Evolutionary conservation across 164 flowering plant species (phyloP).

Genomic region (Umbellularia californica): DNA sequence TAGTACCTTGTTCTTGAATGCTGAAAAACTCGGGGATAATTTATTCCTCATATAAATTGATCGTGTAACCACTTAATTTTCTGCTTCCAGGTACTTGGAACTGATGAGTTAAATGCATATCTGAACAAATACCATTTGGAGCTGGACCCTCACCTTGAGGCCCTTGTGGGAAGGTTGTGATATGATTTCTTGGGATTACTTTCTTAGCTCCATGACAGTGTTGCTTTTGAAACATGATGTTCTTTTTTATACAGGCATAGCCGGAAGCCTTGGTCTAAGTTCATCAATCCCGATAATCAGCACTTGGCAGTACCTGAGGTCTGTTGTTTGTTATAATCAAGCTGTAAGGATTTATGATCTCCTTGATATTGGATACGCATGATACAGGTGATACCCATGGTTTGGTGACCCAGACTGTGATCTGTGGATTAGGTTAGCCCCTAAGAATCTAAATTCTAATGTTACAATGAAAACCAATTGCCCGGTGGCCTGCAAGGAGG

Average conservation of each 20-base stretch:
- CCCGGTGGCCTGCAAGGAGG: too few relatives aligned
- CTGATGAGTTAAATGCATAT: constrained; percentile 83
- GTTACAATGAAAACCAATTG: background rate
- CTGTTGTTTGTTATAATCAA: background rate
- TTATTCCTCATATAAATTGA: too few relatives aligned
- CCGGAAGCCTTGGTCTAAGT: constrained; percentile 86
- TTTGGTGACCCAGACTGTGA: background rate
- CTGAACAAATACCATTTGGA: constrained; percentile 76
- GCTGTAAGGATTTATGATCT: background rate
- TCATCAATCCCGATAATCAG: constrained; percentile 74
- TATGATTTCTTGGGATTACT: background rate
- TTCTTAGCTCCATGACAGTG: background rate
- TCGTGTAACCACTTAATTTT: background rate
- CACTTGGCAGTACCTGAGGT: constrained; percentile 98
- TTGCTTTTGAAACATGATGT: background rate
- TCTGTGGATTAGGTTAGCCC: background rate
- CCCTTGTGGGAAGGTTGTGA: constrained; percentile 83
- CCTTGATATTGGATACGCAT: background rate
- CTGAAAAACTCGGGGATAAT: too few relatives aligned
- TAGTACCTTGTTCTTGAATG: too few relatives aligned
- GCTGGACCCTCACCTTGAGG: constrained; percentile 86
- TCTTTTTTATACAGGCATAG: constrained; percentile 55
- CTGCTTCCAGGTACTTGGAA: constrained; percentile 72
- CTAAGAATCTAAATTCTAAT: background rate
- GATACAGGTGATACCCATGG: background rate